Conservation (phyloP, 106 monocot species). For the Cymbidium sinense region DNA sequence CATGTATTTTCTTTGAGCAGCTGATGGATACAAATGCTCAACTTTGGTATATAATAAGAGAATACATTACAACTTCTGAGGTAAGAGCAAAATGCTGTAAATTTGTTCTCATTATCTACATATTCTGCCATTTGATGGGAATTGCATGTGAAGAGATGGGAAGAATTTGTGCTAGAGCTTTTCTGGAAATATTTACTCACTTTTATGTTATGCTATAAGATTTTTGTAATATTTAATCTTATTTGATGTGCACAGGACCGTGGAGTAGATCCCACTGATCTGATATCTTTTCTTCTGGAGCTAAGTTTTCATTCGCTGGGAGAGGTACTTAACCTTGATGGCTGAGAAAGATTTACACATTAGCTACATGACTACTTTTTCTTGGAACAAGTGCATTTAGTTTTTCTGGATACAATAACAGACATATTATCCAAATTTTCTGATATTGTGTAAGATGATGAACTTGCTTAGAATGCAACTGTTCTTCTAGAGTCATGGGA, state of each 20-base stretch:
- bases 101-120: neutral
- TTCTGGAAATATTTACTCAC: neutral
- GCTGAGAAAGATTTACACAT: neutral
- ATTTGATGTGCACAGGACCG: constrained; percentile 65
- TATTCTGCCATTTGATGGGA: neutral
- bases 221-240: constrained; percentile 6
- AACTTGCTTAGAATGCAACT: neutral
- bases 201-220: neutral
- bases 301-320: constrained; percentile 91
- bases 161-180: neutral
- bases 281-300: constrained; percentile 96
- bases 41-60: constrained; percentile 95
- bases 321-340: constrained; percentile 40
- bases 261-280: constrained; percentile 81
- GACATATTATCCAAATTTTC: neutral
- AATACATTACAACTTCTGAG: constrained; percentile 94
- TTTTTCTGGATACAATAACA: neutral
- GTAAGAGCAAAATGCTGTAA: constrained; percentile 14
- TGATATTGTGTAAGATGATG: neutral
- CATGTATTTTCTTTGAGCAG: constrained; percentile 34
- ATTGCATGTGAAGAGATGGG: neutral
- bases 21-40: constrained; percentile 99
- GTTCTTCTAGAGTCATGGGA: neutral
- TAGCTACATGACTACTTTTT: neutral
- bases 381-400: neutral